Percentiles rank a stretch among this genome's conserved stretches.
These are phyloP conservation scores for Scenedesmus sp. DNA, from an alignment of 163 green algal species.

Conservation along the genomic window DNA sequence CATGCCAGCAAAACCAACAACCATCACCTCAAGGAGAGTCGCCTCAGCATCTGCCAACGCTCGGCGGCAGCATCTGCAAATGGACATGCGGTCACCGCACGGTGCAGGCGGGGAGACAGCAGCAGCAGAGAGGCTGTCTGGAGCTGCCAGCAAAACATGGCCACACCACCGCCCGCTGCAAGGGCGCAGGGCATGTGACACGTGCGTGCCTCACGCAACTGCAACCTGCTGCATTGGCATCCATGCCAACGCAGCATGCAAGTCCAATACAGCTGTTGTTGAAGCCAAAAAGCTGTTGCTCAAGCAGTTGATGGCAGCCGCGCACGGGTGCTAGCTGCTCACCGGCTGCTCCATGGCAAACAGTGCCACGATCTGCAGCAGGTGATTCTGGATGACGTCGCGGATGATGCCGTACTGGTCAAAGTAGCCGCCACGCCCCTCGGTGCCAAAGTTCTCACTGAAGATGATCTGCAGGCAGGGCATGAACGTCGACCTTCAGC, in stretches of 20 bases:
- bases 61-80: too few species aligned
- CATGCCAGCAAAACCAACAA: background rate
- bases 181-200: background rate
- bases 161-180: too few species aligned
- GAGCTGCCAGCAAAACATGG: background rate
- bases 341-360: slow-evolving; percentile 99
- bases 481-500: background rate
- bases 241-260: too few species aligned
- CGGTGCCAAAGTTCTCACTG: slow-evolving; percentile 97
- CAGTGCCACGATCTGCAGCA: slow-evolving; percentile 97
- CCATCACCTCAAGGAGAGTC: too few species aligned
- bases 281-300: background rate
- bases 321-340: slow-evolving; percentile 13
- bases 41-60: too few species aligned
- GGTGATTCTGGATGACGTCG: slow-evolving; percentile 99
- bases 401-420: slow-evolving; percentile 98
- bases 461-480: slow-evolving; percentile 94
- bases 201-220: background rate
- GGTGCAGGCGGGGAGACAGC: background rate
- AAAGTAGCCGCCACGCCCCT: slow-evolving; percentile 96
- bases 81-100: background rate
- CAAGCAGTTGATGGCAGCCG: too few species aligned
- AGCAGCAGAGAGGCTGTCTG: background rate
- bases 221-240: background rate
- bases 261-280: background rate